Evolutionary conservation across 2,329 filamentous ascomycete genomes (phyloP), one percentile per base, ranked within the genome.

Genomic region (Talaromyces sp.): DNA sequence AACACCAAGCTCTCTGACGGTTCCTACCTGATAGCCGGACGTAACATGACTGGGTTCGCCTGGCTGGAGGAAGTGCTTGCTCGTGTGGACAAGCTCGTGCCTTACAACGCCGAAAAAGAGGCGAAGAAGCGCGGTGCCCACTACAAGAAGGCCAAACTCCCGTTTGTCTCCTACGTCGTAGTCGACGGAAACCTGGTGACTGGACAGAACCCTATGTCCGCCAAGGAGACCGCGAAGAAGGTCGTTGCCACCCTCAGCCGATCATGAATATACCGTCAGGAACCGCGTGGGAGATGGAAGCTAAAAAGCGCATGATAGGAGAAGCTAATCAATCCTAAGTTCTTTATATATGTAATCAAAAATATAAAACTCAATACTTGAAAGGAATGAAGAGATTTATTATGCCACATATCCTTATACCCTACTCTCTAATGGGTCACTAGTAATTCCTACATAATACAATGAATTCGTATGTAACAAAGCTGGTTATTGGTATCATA

Each of bases 31-130:
- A 68, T 78, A 18, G 69, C 68, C 12, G 75, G 72, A 31, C 71
- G 74, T 63, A 70, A 73, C 44, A 72, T 78, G 27, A 79, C 77
- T 4, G 76, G 73, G 5, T 79, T 80, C 67, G 73, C 74, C 33
- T 79, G 79, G 63, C 68, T 64, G 2, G 78, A 80, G 68, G 77
- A 79, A 67, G 76, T 56, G 44, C 61, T 63, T 42, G 57, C 61
- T 56, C 40, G 57, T 31, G 61, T 63, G 51, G 44, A 42, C 57
- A 60, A 60, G 42, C 40, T 63, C 56, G 61, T 63, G 53, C 61
- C 61, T 53, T 63, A 63, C 52, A 63, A 63, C 40, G 52, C 53
- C 27, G 61, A 63, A 52, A 57, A 57, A 57, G 61, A 57, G 52
- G 42, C 57, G 31, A 63, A 63, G 61, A 59, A 63, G 57, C 61